A percentile compares a stretch with the other conserved stretches of the same genome.
Evolutionary conservation across 176 grass and related monocot genomes (phyloP).

Genomic region (Triticum monococcum): DNA sequence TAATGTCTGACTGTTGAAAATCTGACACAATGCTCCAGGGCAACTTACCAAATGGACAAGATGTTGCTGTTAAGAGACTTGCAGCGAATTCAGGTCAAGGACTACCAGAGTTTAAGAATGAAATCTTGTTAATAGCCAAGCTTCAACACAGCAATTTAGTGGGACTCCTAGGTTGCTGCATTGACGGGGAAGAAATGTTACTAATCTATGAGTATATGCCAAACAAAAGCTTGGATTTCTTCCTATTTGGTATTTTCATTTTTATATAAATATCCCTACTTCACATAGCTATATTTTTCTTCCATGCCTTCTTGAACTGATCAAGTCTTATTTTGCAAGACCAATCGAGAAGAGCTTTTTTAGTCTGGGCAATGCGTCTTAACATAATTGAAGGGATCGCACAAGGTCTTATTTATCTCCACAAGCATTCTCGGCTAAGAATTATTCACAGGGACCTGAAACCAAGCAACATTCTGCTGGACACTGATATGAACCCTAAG

Average conservation of each 20-base stretch:
- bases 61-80: slow-evolving; percentile 55
- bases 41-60: slow-evolving; percentile 7
- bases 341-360: slow-evolving; percentile 27
- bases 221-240: slow-evolving; percentile 66
- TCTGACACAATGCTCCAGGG: slow-evolving; percentile 37
- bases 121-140: slow-evolving; percentile 51
- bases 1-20: not conserved
- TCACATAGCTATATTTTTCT: not conserved
- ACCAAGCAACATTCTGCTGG: slow-evolving; percentile 61
- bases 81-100: slow-evolving; percentile 53
- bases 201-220: slow-evolving; percentile 57
- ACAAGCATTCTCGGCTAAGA: slow-evolving; percentile 60
- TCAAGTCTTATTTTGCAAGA: slow-evolving; percentile 12
- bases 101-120: slow-evolving; percentile 54
- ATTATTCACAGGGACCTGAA: slow-evolving; percentile 67
- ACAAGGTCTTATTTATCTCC: slow-evolving; percentile 68
- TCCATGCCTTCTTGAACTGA: not conserved
- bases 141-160: slow-evolving; percentile 63
- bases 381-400: slow-evolving; percentile 62
- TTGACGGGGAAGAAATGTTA: slow-evolving; percentile 52
- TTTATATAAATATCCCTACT: not conserved
- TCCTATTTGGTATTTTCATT: slow-evolving; percentile 46
- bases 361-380: slow-evolving; percentile 42
- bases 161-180: slow-evolving; percentile 47
- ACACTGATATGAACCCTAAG: slow-evolving; percentile 65